A percentile compares a stretch with the other conserved stretches of the same genome.
Evolutionary conservation across 2,329 filamentous ascomycete species (phyloP).

Genomic region (Stemphylium vesicarium): DNA sequence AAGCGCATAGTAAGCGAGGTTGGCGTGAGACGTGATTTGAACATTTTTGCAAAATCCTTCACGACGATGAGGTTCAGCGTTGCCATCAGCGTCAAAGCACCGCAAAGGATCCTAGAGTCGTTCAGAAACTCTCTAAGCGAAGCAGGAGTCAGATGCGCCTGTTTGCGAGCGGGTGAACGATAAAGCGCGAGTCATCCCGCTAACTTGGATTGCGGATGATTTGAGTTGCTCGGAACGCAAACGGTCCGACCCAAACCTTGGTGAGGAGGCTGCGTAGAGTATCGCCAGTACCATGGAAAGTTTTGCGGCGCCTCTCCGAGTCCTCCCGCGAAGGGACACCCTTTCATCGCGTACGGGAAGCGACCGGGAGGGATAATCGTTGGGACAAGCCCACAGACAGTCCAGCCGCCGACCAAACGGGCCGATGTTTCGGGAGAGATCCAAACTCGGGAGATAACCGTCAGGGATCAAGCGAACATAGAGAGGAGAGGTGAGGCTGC

Average conservation of each 20-base stretch:
- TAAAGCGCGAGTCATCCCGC: slow-evolving; percentile 3
- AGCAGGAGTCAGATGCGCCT: slow-evolving; percentile 2
- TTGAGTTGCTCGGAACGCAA: background rate
- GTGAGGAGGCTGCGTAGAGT: background rate
- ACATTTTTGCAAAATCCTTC: background rate
- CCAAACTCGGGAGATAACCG: slow-evolving; percentile 26
- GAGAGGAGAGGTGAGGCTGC: slow-evolving; percentile 16
- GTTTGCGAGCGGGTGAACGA: background rate
- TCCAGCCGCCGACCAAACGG: slow-evolving; percentile 13
- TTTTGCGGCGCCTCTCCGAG: slow-evolving; percentile 11
- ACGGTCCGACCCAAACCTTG: slow-evolving; percentile 9
- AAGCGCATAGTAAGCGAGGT: slow-evolving; percentile 24
- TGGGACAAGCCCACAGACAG: slow-evolving; percentile 8
- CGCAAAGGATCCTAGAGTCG: background rate
- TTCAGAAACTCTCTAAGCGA: background rate
- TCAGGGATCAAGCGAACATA: slow-evolving; percentile 19
- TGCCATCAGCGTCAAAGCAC: background rate
- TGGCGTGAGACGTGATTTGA: slow-evolving; percentile 3
- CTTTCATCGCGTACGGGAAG: slow-evolving; percentile 7
- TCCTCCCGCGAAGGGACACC: slow-evolving; percentile 16
- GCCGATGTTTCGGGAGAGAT: slow-evolving; percentile 21
- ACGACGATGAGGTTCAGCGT: slow-evolving; percentile 4
- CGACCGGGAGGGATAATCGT: slow-evolving; percentile 3
- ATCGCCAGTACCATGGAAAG: slow-evolving; percentile 7
- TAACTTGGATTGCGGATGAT: slow-evolving; percentile 5